Conservation (phyloP, 768 basidiomycete species). For the Tulasnella calospora region DNA sequence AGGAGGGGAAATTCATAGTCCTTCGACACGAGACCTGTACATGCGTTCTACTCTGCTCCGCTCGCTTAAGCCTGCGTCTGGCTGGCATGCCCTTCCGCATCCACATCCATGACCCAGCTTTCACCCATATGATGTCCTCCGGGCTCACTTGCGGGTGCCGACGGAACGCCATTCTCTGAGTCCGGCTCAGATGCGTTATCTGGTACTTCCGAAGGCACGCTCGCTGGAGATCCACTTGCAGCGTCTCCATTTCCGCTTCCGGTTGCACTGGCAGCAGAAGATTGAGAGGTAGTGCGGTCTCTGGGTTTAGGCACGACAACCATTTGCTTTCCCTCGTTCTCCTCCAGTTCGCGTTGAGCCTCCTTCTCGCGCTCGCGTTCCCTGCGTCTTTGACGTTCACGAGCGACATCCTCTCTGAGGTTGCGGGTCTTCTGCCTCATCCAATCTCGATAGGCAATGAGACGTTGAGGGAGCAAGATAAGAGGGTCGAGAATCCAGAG, state of each 20-base stretch:
- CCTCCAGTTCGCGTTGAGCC: slow-evolving; percentile 12
- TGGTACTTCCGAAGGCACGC: neutral
- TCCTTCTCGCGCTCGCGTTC: slow-evolving; percentile 7
- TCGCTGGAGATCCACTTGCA: neutral
- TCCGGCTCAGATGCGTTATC: slow-evolving; percentile 13
- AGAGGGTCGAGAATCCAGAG: slow-evolving; percentile 8
- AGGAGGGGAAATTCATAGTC: neutral
- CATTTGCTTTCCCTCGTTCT: slow-evolving; percentile 17
- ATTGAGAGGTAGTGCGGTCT: neutral
- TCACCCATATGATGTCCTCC: slow-evolving; percentile 2
- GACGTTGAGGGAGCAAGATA: slow-evolving; percentile 12
- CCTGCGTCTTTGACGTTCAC: neutral
- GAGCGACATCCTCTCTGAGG: neutral
- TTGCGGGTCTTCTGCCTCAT: neutral
- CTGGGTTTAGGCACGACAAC: slow-evolving; percentile 10
- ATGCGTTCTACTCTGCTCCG: neutral
- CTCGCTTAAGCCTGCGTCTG: neutral
- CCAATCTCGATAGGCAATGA: slow-evolving; percentile 18
- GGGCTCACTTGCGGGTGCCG: neutral
- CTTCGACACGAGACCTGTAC: neutral
- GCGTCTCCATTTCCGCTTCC: neutral
- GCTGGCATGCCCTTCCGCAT: neutral
- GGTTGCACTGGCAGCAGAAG: neutral
- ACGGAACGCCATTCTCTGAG: neutral
- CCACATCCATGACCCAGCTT: slow-evolving; percentile 23